Percentiles rank a stretch among this genome's conserved stretches.
Evolutionary conservation across 306 rosid genomes (phyloP).

Genomic region (Fragaria nilgerrensis): DNA sequence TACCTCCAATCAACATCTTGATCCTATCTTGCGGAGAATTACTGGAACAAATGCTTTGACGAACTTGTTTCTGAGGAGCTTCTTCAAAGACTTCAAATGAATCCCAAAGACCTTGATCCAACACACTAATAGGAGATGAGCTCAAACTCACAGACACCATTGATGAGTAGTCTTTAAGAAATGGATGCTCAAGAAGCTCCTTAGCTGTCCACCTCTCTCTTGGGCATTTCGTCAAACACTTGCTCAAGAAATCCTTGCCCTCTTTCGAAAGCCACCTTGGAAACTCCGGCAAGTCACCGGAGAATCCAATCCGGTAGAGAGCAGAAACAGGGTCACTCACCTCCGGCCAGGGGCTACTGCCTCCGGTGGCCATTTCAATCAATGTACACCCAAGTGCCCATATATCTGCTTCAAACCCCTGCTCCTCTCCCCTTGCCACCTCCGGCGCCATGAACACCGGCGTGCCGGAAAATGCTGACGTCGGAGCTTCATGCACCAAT

Average conservation of each 20-base stretch:
- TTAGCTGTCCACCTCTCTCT: slow-evolving; percentile 43
- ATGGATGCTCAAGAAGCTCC: slow-evolving; percentile 49
- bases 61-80: slow-evolving; percentile 12
- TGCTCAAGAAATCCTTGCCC: slow-evolving; percentile 44
- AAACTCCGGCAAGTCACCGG: slow-evolving; percentile 34
- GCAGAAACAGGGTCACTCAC: slow-evolving; percentile 35
- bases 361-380: slow-evolving; percentile 54
- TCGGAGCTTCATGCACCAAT: slow-evolving; percentile 8
- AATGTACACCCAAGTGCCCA: slow-evolving; percentile 64
- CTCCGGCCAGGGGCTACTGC: slow-evolving; percentile 37
- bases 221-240: slow-evolving; percentile 40
- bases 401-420: slow-evolving; percentile 44
- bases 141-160: slow-evolving; percentile 6
- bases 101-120: slow-evolving; percentile 46
- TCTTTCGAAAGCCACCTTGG: slow-evolving; percentile 33
- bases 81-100: slow-evolving; percentile 28
- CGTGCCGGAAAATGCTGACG: slow-evolving; percentile 37
- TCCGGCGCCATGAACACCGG: slow-evolving; percentile 60
- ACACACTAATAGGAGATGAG: slow-evolving; percentile 48
- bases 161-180: slow-evolving; percentile 21
- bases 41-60: slow-evolving; percentile 18
- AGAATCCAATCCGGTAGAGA: slow-evolving; percentile 45
- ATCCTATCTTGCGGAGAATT: slow-evolving; percentile 40
- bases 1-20: slow-evolving; percentile 22
- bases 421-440: slow-evolving; percentile 44